Evolutionary conservation across 179 eudicot genomes (phyloP), one percentile per base, ranked within the genome.

Genomic region (Pouteria campechiana): DNA sequence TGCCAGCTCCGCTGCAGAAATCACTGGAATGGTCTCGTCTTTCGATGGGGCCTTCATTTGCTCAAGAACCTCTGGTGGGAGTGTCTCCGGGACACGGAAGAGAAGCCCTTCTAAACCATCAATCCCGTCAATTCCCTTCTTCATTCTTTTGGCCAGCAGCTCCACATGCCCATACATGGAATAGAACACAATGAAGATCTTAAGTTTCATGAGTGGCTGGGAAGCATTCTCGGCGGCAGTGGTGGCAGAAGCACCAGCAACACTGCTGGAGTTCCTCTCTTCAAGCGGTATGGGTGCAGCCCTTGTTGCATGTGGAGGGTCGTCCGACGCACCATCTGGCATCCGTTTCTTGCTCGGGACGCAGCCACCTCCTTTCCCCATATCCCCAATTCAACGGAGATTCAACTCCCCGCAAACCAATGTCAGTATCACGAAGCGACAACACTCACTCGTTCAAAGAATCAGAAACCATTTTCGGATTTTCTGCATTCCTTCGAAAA

Each of bases 121-220:
- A 10, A 85, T 73, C 6, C 57, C 52, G 55, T 85, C 95, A 17
- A 74, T 69, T 1, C 93, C 97, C 11, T 51, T 66, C 70, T 85
- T 89, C 69, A 85, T 75, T 46, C 61, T 54, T 51, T 45, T 64
- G 17, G 97, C 97, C 23, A 89, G 44, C 3, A 62, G 37, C 52
- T 89, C 97, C 8, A 85, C 74, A 52, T 85, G 97, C n/a, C 97
- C 97, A 57, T 89, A 85, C 89, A 81, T 89, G 2, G 97, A 85
- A 64, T 89, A 89, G 61, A 73, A 89, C 6, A 85, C 76, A 5
- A 89, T 73, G 32, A 64, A 67, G 5, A 88, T 53, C 42, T 63
- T 80, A 36, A 71, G 42, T 17, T 49, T 58, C 14, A 7, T 51
- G 38, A 37, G 7, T 14, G 35, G 46, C n/a, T 13, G 20, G 7